A percentile compares a stretch with the other conserved stretches of the same genome.
These are phyloP conservation scores for Gilbertella persicaria DNA, from an alignment of 371 early-diverging fungal genomes.

Conservation along the genomic window DNA sequence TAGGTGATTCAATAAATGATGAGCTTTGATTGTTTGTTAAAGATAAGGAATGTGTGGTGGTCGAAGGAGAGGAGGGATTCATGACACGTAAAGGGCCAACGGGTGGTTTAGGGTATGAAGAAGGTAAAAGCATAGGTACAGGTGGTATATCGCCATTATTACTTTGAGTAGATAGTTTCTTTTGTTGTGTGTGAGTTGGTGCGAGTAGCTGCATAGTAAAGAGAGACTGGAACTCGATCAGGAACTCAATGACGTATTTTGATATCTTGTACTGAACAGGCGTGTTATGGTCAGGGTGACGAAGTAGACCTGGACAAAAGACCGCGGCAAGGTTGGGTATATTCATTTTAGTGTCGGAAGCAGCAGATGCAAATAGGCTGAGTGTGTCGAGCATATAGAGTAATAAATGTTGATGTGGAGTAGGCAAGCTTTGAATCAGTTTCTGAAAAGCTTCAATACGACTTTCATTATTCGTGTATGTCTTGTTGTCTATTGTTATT, in stretches of 20 bases:
- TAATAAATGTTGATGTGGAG: constrained; percentile 54
- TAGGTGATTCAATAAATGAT: constrained; percentile 11
- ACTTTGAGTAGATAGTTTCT: not conserved
- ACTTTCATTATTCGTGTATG: constrained; percentile 19
- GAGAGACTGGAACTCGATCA: constrained; percentile 54
- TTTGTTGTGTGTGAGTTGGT: not conserved
- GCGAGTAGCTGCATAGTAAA: constrained; percentile 34
- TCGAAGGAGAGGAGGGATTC: constrained; percentile 11
- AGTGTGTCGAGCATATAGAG: constrained; percentile 59
- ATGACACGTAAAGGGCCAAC: constrained; percentile 13
- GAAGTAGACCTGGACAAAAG: constrained; percentile 60
- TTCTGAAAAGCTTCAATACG: constrained; percentile 46
- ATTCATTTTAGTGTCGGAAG: constrained; percentile 52
- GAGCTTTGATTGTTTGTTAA: not conserved
- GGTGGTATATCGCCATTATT: constrained; percentile 9
- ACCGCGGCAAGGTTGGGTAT: constrained; percentile 55
- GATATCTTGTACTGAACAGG: constrained; percentile 61
- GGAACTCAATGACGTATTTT: constrained; percentile 54
- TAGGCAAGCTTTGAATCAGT: constrained; percentile 45
- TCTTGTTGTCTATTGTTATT: constrained; percentile 25
- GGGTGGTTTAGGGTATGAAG: constrained; percentile 4
- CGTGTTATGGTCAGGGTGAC: constrained; percentile 54
- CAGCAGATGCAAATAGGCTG: constrained; percentile 47
- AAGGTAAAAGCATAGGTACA: constrained; percentile 18
- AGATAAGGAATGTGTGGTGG: not conserved